Conservation (phyloP, 1,139 yeast species). For the Saccharomyces hybrid region DNA sequence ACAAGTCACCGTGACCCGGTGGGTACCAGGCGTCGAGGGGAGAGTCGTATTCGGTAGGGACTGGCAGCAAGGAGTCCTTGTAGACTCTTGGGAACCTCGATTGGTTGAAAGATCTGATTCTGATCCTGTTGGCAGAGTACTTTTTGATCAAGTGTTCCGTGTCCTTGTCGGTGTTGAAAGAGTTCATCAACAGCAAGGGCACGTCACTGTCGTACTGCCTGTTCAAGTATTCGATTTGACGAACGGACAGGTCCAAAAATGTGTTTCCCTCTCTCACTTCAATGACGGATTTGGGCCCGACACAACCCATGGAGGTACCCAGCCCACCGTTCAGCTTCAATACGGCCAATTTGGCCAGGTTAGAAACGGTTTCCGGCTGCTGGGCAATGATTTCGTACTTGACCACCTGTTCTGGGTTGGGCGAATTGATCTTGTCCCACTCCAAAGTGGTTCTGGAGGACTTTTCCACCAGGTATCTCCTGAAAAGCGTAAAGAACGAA, state of each 20-base stretch:
- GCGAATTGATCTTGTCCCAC: constrained; percentile 95
- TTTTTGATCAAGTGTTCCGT: constrained; percentile 93
- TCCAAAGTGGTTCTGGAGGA: constrained; percentile 68
- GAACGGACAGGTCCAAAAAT: constrained; percentile 85
- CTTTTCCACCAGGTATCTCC: constrained; percentile 85
- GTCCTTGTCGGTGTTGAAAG: constrained; percentile 94
- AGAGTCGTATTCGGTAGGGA: constrained; percentile 71
- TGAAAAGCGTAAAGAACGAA: constrained; percentile 83
- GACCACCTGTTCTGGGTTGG: constrained; percentile 80
- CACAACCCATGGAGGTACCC: constrained; percentile 99
- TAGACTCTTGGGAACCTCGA: constrained; percentile 92
- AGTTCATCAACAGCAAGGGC: constrained; percentile 93
- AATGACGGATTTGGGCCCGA: constrained; percentile 95
- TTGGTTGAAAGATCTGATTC: constrained; percentile 94
- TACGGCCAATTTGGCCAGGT: constrained; percentile 82
- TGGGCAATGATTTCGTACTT: constrained; percentile 48
- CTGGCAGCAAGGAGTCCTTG: constrained; percentile 91
- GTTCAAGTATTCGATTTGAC: constrained; percentile 94
- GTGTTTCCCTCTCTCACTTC: constrained; percentile 98
- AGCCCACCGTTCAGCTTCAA: constrained; percentile 95
- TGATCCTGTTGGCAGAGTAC: constrained; percentile 92
- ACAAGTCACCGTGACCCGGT: constrained; percentile 98
- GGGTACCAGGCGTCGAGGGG: constrained; percentile 90
- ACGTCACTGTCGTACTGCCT: constrained; percentile 88
- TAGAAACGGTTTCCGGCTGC: constrained; percentile 33